Base-by-base conservation (phyloP, 75 land plant species). In the Chamaecyparis obtusa region DNA sequence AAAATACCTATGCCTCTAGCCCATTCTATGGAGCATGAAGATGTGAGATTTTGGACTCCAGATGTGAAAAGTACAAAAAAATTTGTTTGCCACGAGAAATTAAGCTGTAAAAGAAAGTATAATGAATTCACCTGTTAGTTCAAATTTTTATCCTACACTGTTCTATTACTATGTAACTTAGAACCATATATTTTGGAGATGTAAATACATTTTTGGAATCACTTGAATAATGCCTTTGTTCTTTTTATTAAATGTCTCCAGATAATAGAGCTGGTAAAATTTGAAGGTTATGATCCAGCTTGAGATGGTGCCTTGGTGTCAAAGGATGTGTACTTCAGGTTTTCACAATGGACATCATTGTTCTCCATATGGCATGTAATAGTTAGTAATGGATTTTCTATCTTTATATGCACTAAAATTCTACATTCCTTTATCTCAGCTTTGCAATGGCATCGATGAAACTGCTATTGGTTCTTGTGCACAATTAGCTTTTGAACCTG, bases 371-470 rank as follows among this genome's bases (percentile, higher is more conserved):
- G 39, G 32, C 41, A 82, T 64, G 5, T 33, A 14, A 9, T 78
- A 39, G 13, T 78, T 39, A 8, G 35, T 78, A 6, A 21, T 16
- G 4, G 17, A 35, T 78, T 78, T 78, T 37, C 81, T 78, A 76
- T 76, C 81, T 39, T 4, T n/a, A 15, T 21, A 51, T 84, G 36
- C 57, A 51, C 60, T 84, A 17, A 84, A 84, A 51, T 33, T 19
- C 33, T 30, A 27, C 21, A 46, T 44, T 30, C 30, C 46, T 41
- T 41, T 27, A 9, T 27, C 81, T 79, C 89, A 91, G 92, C 74
- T 91, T n/a, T 89, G 91, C 85, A 91, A 91, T 71, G 91, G 88
- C 46, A 84, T 87, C 24, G 89, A 91, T 75, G 92, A 91, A 43
- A 89, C 83, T 67, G 87, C 88, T 55, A 55, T 55, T 55, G 57